Percentiles rank a stretch among this genome's conserved stretches.
Conservation (phyloP, 129 eudicot genomes). For the Flaveria bidentis region DNA sequence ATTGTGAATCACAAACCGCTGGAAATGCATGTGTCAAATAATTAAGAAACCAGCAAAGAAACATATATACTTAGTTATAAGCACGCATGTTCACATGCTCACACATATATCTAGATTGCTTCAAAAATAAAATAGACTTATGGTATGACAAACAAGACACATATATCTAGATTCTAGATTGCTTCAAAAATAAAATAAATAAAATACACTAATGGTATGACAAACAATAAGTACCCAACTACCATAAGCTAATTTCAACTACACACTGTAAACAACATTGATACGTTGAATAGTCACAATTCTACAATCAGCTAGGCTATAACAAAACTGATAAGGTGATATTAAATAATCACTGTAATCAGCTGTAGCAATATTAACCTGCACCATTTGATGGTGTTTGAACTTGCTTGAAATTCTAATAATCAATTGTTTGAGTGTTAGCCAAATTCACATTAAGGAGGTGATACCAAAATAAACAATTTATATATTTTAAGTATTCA, state of each 20-base stretch:
- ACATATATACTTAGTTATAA: neutral
- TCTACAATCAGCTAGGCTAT: neutral
- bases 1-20: constrained; percentile 96
- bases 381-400: neutral
- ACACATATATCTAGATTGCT: neutral
- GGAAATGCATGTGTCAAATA: constrained; percentile 33
- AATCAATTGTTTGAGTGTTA: neutral
- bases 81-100: neutral
- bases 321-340: neutral
- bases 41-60: neutral
- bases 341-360: neutral
- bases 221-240: neutral
- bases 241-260: neutral
- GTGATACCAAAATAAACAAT: neutral
- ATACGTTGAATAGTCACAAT: neutral
- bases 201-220: neutral
- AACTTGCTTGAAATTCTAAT: neutral
- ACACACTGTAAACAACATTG: neutral
- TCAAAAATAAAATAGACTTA: neutral
- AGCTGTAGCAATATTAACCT: neutral
- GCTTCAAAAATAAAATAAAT: neutral
- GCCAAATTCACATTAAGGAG: neutral
- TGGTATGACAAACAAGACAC: too few species aligned
- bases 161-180: too few species aligned
- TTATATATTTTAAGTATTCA: neutral